Conservation (phyloP, 805 yeast genomes). For the Cyberlindnera mrakii region DNA sequence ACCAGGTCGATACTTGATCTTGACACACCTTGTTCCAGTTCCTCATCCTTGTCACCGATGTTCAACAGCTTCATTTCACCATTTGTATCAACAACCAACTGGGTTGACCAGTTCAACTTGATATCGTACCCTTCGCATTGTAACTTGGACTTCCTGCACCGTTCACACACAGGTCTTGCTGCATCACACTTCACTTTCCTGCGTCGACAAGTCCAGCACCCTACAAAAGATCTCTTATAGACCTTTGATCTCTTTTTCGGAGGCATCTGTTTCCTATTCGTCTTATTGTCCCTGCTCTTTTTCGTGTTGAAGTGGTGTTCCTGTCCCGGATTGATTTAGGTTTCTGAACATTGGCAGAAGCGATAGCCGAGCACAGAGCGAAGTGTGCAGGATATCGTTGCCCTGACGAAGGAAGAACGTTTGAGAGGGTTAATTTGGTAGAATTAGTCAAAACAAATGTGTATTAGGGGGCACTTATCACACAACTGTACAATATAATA, state of each 20-base stretch:
- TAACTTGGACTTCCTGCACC: slow-evolving; percentile 60
- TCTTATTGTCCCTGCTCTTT: not conserved
- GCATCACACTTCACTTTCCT: slow-evolving; percentile 80
- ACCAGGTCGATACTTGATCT: slow-evolving; percentile 59
- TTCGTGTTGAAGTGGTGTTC: too few relatives aligned
- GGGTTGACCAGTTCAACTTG: slow-evolving; percentile 66
- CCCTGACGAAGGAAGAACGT: too few relatives aligned
- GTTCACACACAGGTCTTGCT: slow-evolving; percentile 56
- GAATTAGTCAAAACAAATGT: too few relatives aligned
- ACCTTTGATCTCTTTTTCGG: slow-evolving; percentile 11
- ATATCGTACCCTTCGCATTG: slow-evolving; percentile 79
- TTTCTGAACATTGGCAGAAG: too few relatives aligned
- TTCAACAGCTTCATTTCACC: slow-evolving; percentile 27
- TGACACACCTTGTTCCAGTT: slow-evolving; percentile 6
- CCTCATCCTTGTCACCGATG: slow-evolving; percentile 3
- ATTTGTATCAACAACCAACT: slow-evolving; percentile 35
- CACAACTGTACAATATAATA: too few relatives aligned
- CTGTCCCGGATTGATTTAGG: too few relatives aligned
- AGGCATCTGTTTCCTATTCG: not conserved
- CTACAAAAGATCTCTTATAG: slow-evolving; percentile 51
- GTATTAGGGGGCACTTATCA: too few relatives aligned
- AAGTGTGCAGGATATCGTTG: too few relatives aligned
- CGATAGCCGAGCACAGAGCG: too few relatives aligned
- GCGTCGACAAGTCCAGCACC: slow-evolving; percentile 87
- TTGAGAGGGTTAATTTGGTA: too few relatives aligned